Evolutionary conservation across 306 rosid species (phyloP).

Genomic region (Dalbergia cochinchinensis): DNA sequence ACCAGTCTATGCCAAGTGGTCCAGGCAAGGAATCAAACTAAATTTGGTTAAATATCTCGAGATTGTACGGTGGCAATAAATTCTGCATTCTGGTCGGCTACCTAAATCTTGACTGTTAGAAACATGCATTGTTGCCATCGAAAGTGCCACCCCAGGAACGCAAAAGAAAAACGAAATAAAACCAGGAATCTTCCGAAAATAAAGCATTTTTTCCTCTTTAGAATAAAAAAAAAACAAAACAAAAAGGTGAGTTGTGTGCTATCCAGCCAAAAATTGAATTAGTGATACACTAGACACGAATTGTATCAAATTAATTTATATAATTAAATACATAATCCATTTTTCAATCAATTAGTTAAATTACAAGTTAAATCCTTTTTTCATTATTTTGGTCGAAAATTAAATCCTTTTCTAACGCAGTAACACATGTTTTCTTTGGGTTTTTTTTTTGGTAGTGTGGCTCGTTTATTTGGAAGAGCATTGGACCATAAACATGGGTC

Average conservation of each 20-base stretch:
- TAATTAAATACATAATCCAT: background rate
- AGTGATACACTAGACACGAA: background rate
- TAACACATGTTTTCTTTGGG: no score
- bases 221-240: background rate
- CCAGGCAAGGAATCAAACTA: background rate
- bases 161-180: background rate
- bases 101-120: background rate
- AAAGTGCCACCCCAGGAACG: no score
- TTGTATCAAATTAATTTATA: background rate
- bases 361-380: background rate
- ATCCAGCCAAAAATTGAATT: background rate
- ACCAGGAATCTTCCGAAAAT: background rate
- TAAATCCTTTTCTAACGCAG: no score
- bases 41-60: constrained; percentile 6
- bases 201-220: background rate
- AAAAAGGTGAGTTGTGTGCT: background rate
- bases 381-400: no score
- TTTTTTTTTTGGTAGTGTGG: no score
- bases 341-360: background rate
- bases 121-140: background rate
- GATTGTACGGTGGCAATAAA: background rate
- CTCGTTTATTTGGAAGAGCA: background rate
- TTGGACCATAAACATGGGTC: background rate
- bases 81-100: background rate
- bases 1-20: constrained; percentile 27